Base-by-base conservation (phyloP, 768 basidiomycete species). In the Hemileccinum rubropunctum region DNA sequence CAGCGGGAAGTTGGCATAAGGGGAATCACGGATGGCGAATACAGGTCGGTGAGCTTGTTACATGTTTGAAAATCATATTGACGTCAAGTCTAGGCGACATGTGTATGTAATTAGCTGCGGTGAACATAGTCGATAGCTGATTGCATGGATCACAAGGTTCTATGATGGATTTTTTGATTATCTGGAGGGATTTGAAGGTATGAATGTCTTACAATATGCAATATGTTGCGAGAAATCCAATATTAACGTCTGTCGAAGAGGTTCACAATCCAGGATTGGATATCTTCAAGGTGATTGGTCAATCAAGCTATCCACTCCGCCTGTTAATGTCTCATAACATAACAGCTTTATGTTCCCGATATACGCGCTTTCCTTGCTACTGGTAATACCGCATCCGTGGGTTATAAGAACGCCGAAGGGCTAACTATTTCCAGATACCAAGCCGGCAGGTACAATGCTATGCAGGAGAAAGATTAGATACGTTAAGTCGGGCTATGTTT, bases 401-500 rank as follows among this genome's bases (percentile, higher is more conserved):
- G 11, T 30, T 30, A 2, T 9, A 30, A 30, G 28, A 30, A 30
- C 9, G 11, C 11, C 28, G 2, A 12, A 30, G 28, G 28, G 2
- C 15, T 9, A 5, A 18, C 13, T 6, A 15, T 33, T 30, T 49
- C 21, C 30, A 65, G 63, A 60, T 11, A 52, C 42, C 28, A 58
- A 53, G 28, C 64, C 58, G 21, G 64, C 47, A 3, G 1, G 45
- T 11, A 63, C 63, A 33, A 56, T 51, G 14, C 12, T 66, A 3
- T 66, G 62, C 39, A 64, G 85, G 76, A 75, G 80, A n/a, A 86
- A 85, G 65, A 81, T 87, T 52, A 80, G 67, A 67, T 76, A 83
- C 39, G 78, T 76, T 9, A 75, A 74, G 52, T 76, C 82, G 0
- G 83, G 85, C 56, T 86, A 85, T 58, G 60, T 81, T 10, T 75